These are phyloP conservation scores for Rosa chinensis DNA, from an alignment of 306 rosid species.

Conservation along the genomic window DNA sequence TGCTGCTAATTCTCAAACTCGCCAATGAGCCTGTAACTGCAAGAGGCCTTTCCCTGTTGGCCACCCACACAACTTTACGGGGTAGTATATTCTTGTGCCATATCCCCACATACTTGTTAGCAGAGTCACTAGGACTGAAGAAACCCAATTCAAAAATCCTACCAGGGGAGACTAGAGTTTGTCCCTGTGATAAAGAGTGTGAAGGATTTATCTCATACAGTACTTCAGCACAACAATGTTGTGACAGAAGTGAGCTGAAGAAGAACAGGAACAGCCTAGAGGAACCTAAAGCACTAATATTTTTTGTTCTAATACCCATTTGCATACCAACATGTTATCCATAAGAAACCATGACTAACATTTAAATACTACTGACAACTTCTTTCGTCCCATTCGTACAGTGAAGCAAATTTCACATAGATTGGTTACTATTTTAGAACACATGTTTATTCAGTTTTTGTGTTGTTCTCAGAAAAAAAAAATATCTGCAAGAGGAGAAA, in stretches of 20 bases:
- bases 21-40: constrained; percentile 23
- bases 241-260: neutral
- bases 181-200: constrained; percentile 12
- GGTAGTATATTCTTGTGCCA: constrained; percentile 36
- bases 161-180: constrained; percentile 20
- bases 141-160: constrained; percentile 41
- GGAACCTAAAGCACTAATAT: neutral
- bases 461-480: too few relatives aligned
- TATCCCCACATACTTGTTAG: constrained; percentile 36
- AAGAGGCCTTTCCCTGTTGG: constrained; percentile 43
- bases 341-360: neutral
- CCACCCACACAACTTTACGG: constrained; percentile 38
- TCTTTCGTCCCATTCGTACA: too few relatives aligned
- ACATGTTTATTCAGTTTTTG: too few relatives aligned
- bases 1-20: constrained; percentile 18
- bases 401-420: too few relatives aligned
- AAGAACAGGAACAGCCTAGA: neutral
- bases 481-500: too few relatives aligned
- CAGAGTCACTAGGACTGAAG: constrained; percentile 37
- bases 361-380: too few relatives aligned
- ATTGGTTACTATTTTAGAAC: too few relatives aligned
- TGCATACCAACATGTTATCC: neutral
- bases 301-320: neutral
- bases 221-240: constrained; percentile 6
- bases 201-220: constrained; percentile 1